Evolutionary conservation across 805 yeast genomes (phyloP).

Genomic region (Candida golubevii): DNA sequence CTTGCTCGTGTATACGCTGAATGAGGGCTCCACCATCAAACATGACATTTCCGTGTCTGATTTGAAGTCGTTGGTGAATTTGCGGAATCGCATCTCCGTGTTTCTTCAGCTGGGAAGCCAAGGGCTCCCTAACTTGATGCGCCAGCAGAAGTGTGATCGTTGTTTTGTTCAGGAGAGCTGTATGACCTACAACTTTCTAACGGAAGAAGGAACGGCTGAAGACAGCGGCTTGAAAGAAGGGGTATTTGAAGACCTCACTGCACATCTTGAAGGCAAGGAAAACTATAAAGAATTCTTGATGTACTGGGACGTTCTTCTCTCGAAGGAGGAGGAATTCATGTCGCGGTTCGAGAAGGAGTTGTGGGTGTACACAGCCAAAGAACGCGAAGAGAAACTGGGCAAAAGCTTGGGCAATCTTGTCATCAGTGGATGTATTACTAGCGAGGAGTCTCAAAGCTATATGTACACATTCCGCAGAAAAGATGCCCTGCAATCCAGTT

Average conservation of each 20-base stretch:
- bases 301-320: conserved; percentile 70
- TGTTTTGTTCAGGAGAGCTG: conserved; percentile 58
- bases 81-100: conserved; percentile 66
- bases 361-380: conserved; percentile 58
- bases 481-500: conserved; percentile 7
- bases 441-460: conserved; percentile 23
- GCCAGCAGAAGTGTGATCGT: conserved; percentile 52
- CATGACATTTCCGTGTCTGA: conserved; percentile 54
- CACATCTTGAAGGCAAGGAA: conserved; percentile 39
- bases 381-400: conserved; percentile 60
- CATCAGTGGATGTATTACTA: conserved; percentile 27
- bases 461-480: conserved; percentile 47
- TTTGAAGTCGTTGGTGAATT: conserved; percentile 61
- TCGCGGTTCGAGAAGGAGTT: conserved; percentile 53
- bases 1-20: conserved; percentile 66
- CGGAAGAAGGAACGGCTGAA: conserved; percentile 55
- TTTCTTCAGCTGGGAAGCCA: conserved; percentile 49
- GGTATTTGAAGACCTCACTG: conserved; percentile 46
- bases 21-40: conserved; percentile 49
- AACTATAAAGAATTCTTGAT: conserved; percentile 53
- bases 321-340: conserved; percentile 65
- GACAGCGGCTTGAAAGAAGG: conserved; percentile 50
- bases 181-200: conserved; percentile 58
- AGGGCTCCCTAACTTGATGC: conserved; percentile 51
- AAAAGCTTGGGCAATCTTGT: conserved; percentile 51